A percentile compares a stretch with the other conserved stretches of the same genome.
Evolutionary conservation across 768 basidiomycete species (phyloP).

Genomic region (Suillus subaureus): DNA sequence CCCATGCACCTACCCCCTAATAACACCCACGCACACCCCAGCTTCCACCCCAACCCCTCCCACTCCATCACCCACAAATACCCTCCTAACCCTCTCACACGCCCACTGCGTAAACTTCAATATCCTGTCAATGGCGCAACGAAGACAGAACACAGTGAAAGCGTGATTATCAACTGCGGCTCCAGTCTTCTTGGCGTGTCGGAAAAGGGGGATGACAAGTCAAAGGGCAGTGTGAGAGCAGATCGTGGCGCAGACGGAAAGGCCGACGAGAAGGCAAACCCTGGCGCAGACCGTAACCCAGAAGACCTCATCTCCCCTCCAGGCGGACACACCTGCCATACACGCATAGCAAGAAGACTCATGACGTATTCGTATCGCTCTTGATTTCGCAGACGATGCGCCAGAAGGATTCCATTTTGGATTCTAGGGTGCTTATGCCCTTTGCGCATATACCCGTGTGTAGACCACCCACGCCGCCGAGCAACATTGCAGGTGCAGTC

Average conservation of each 20-base stretch:
- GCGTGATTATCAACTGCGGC: conserved; percentile 67
- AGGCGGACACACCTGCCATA: conserved; percentile 79
- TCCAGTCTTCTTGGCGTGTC: neutral
- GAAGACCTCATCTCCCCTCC: conserved; percentile 15
- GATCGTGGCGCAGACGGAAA: neutral
- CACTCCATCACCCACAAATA: conserved; percentile 42
- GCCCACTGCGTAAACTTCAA: conserved; percentile 76
- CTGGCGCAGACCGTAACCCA: conserved; percentile 5
- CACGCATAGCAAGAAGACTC: conserved; percentile 82
- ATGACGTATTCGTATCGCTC: conserved; percentile 83
- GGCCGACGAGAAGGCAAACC: neutral
- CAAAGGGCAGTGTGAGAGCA: conserved; percentile 10
- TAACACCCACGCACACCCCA: conserved; percentile 76
- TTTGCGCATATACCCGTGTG: neutral
- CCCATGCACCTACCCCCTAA: conserved; percentile 46
- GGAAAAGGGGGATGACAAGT: neutral
- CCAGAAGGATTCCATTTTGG: conserved; percentile 81
- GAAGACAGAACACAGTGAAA: conserved; percentile 71
- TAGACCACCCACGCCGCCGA: neutral
- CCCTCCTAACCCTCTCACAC: conserved; percentile 63
- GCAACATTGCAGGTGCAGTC: conserved; percentile 64
- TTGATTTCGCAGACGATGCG: conserved; percentile 84
- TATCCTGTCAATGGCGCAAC: conserved; percentile 64
- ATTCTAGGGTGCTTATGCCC: conserved; percentile 35
- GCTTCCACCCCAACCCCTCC: conserved; percentile 43